A percentile compares a stretch with the other conserved stretches of the same genome.
Evolutionary conservation across 305 asterid genomes (phyloP).

Genomic region (Ilex paraguariensis): DNA sequence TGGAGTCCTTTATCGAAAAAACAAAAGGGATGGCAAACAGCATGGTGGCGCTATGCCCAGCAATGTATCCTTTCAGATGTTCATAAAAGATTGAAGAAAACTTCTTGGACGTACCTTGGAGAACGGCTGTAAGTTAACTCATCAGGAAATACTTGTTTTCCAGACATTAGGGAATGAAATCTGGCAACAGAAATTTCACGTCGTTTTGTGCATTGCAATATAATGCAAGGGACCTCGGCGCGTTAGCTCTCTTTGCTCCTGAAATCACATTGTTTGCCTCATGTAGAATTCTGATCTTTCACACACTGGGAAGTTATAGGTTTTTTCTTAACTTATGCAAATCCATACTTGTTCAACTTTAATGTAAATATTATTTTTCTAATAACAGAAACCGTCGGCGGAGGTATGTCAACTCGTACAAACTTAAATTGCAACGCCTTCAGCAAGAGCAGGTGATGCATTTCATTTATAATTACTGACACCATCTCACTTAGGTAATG

Average conservation of each 20-base stretch:
- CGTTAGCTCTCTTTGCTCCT: too few species aligned
- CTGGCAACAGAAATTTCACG: too few species aligned
- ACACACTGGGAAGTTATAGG: too few species aligned
- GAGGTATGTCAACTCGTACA: constrained; percentile 76
- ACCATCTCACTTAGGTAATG: too few species aligned
- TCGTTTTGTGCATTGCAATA: constrained; percentile 3
- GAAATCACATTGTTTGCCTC: too few species aligned
- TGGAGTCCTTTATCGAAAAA: constrained; percentile 71
- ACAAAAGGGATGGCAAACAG: constrained; percentile 81
- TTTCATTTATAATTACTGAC: neutral
- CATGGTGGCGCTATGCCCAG: constrained; percentile 98
- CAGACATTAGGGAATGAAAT: too few species aligned
- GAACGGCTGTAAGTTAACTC: constrained; percentile 79
- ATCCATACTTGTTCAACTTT: too few species aligned
- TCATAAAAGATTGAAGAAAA: constrained; percentile 69
- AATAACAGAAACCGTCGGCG: constrained; percentile 63
- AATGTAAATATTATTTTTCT: constrained; percentile 15
- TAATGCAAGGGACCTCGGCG: too few species aligned
- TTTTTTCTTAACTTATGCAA: too few species aligned
- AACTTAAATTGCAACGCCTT: constrained; percentile 77
- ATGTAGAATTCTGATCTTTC: too few species aligned
- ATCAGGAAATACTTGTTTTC: too few species aligned
- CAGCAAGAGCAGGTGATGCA: constrained; percentile 73
- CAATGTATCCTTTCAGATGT: constrained; percentile 84
- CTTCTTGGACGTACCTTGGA: constrained; percentile 93